These are phyloP conservation scores for Rhazya stricta DNA, from an alignment of 257 asterid species.

Conservation along the genomic window DNA sequence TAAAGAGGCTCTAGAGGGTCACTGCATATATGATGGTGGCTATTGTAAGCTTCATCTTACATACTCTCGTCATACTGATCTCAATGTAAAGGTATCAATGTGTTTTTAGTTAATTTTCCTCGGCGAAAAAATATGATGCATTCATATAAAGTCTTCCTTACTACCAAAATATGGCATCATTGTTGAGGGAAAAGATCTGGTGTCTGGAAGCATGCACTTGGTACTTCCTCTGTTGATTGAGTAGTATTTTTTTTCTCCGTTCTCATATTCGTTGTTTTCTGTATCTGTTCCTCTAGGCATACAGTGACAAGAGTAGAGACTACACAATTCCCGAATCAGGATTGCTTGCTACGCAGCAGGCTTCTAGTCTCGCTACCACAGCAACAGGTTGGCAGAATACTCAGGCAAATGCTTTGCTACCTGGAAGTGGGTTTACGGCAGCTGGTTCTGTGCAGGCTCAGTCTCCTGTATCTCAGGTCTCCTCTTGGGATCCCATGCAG, in stretches of 20 bases:
- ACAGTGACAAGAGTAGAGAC: constrained; percentile 83
- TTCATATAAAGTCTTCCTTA: constrained; percentile 16
- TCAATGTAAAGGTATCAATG: constrained; percentile 76
- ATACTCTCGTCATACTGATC: constrained; percentile 97
- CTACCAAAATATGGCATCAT: constrained; percentile 12
- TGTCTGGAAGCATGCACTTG: constrained; percentile 31
- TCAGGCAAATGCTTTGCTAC: constrained; percentile 28
- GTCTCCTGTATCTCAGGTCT: constrained; percentile 23
- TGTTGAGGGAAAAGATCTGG: constrained; percentile 15
- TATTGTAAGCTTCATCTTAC: constrained; percentile 97
- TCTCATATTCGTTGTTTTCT: constrained; percentile 14
- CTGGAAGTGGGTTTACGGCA: constrained; percentile 35
- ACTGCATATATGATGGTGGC: constrained; percentile 97
- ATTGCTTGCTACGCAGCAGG: constrained; percentile 45
- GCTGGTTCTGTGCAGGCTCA: constrained; percentile 30
- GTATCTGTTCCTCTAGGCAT: constrained; percentile 39
- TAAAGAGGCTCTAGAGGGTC: constrained; percentile 77
- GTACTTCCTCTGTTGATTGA: constrained; percentile 3
- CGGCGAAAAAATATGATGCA: constrained; percentile 15
- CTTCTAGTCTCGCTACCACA: constrained; percentile 26
- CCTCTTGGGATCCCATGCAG: constrained; percentile 48
- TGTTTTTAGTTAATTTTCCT: constrained; percentile 31
- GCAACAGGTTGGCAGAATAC: constrained; percentile 42
- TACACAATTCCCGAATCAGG: constrained; percentile 54
- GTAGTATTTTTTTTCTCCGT: constrained; percentile 10